Base-by-base conservation (phyloP, 306 rosid genomes). In the Citrullus amarus region DNA sequence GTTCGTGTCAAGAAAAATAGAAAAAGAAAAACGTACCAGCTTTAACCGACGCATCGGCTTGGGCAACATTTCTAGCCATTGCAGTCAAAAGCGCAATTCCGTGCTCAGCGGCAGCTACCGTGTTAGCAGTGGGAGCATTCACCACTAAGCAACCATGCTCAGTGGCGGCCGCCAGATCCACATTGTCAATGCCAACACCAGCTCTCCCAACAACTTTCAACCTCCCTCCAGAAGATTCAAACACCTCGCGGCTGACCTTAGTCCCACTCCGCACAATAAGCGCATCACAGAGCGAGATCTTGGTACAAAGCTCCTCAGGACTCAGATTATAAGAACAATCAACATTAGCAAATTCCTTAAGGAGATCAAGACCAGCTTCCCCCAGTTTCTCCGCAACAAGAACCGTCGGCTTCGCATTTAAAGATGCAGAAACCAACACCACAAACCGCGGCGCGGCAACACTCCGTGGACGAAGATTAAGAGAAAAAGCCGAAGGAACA, bases 111-210 rank as follows among this genome's bases (percentile, higher is more conserved):
- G 99, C 98, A 0, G 99, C 99, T 9, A 92, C 90, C 8, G 99
- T 96, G 85, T 96, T 96, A 1, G 99, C 99, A 34, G 98, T 96
- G 9, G 99, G 99, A 0, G 98, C 99, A 72, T 96, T 96, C 5
- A 96, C 99, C 13, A 96, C 99, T 82, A 96, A 75, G 46, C 99
- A 96, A 0, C 99, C 99, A 53, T 87, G 90, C 86, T 96, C 99
- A 0, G 99, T 96, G n/a, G 99, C 99, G 14, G 99, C 99, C 14
- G 93, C 91, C 80, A 96, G 99, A 92, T 96, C 99, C 85, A 96
- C 99, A 83, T 96, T 96, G 51, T 96, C 99, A 28, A 96, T 92
- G 6, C 99, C 99, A 20, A 96, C 99, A 18, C 99, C 99, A 41
- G 99, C 99, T 63, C 99, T 87, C 0, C 99, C 99, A 3, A 96